Conservation (phyloP, 805 yeast genomes). For the Monosporozyma servazzii region DNA sequence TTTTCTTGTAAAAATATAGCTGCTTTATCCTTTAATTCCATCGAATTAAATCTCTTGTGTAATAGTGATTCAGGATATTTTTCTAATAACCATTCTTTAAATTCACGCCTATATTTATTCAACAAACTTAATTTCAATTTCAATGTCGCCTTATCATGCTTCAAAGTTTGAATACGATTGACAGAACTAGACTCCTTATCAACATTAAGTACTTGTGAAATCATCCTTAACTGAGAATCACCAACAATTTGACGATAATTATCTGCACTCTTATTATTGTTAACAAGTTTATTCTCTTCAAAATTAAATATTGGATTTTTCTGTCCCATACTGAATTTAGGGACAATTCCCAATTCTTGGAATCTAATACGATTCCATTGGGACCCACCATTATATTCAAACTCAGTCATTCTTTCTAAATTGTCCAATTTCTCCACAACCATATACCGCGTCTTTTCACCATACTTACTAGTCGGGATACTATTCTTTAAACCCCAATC, state of each 20-base stretch:
- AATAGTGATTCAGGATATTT: slow-evolving; percentile 38
- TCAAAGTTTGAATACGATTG: not conserved
- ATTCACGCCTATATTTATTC: slow-evolving; percentile 35
- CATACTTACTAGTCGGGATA: slow-evolving; percentile 41
- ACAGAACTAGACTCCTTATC: not conserved
- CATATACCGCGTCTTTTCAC: slow-evolving; percentile 43
- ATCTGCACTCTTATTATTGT: slow-evolving; percentile 1
- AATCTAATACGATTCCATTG: slow-evolving; percentile 55
- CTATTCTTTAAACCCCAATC: slow-evolving; percentile 71
- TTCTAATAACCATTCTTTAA: slow-evolving; percentile 45
- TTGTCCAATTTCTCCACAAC: slow-evolving; percentile 61
- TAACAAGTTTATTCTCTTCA: not conserved
- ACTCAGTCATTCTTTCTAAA: slow-evolving; percentile 57
- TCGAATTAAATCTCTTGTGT: slow-evolving; percentile 22
- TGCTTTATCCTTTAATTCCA: slow-evolving; percentile 32
- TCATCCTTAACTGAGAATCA: slow-evolving; percentile 6
- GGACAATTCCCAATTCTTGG: slow-evolving; percentile 52
- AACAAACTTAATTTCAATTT: slow-evolving; percentile 1
- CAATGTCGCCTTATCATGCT: not conserved
- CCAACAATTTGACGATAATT: not conserved
- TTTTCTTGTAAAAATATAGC: slow-evolving; percentile 30
- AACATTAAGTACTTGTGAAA: slow-evolving; percentile 6
- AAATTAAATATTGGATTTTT: slow-evolving; percentile 30
- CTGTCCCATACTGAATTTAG: slow-evolving; percentile 16
- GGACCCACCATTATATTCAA: slow-evolving; percentile 50